Base-by-base conservation (phyloP, 2,329 filamentous ascomycete genomes). In the Neopestalotiopsis clavispora region DNA sequence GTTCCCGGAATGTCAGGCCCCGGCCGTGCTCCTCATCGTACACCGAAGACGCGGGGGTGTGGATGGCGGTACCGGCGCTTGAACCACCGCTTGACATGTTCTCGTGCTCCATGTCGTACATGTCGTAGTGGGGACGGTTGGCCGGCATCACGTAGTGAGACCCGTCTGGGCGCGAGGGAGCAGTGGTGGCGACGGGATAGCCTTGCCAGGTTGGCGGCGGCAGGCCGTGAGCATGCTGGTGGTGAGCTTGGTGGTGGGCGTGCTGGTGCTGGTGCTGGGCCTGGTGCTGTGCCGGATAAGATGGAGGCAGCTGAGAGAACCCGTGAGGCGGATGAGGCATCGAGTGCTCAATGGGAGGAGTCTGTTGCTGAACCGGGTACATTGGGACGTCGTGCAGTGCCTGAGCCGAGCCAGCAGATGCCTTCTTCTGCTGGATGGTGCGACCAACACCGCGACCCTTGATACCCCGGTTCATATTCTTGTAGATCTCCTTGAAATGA, bases 381-480 rank as follows among this genome's bases (percentile, higher is more conserved):
- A n/a, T 49, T 14, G 20, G n/a, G 14, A 42, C 12, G n/a, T 60
- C 56, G 20, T 56, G 42, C 6, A 45, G 56, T 23, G 34, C 56
- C 23, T 28, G 45, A 17, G 10, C 14, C 28, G 17, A 32, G 20
- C 17, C n/a, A 12, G 38, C 14, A 5, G 28, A 13, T 17, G 28
- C 10, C 17, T 17, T 20, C 61, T 64, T 64, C 7, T 52, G 23
- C 38, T 64, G 78, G 67, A 94, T 91, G 69, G 90, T 90, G 68
- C 94, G 87, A 74, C 95, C 93, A 78, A 95, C 96, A 58, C 96
- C 96, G 60, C 96, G 90, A 12, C 96, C 96, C 81, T 98, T 98
- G 84, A 98, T 98, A 1, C 96, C 96, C 80, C 97, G 97, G 87
- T 98, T 98, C 82, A 92, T 95, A 82, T 98, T 97, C 84, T 97